A percentile compares a stretch with the other conserved stretches of the same genome.
These are phyloP conservation scores for Zasmidium angulare DNA, from an alignment of 2,329 filamentous ascomycete genomes.

Conservation along the genomic window DNA sequence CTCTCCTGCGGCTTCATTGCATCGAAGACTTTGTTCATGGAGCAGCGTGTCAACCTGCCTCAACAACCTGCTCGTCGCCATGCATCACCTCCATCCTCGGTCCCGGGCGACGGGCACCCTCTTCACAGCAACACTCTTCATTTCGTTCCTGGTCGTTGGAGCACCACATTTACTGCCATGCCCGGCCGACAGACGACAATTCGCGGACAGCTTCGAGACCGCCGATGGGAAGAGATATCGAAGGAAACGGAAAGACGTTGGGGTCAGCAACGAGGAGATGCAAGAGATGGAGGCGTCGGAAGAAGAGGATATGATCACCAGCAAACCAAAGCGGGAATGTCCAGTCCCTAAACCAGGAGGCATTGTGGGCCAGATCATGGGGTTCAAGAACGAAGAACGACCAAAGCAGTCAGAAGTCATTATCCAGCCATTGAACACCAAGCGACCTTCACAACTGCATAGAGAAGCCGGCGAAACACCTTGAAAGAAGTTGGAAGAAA, in stretches of 20 bases:
- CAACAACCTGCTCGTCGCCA: slow-evolving; percentile 6
- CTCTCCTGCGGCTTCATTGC: slow-evolving; percentile 1
- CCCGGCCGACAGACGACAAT: slow-evolving; percentile 72
- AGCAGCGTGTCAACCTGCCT: background rate
- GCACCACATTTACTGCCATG: slow-evolving; percentile 90
- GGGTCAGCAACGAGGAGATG: slow-evolving; percentile 11
- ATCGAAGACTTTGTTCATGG: background rate
- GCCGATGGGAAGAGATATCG: slow-evolving; percentile 43
- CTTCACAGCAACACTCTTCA: slow-evolving; percentile 87
- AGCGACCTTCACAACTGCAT: slow-evolving; percentile 2
- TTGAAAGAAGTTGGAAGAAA: slow-evolving; percentile 3
- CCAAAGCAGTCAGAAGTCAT: slow-evolving; percentile 28
- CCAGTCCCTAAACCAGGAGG: slow-evolving; percentile 89
- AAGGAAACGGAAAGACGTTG: slow-evolving; percentile 30
- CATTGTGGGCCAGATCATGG: slow-evolving; percentile 71
- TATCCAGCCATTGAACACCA: slow-evolving; percentile 25
- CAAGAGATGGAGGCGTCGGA: slow-evolving; percentile 7
- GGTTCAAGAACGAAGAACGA: slow-evolving; percentile 54
- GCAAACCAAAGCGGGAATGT: slow-evolving; percentile 65
- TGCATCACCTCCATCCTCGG: slow-evolving; percentile 75
- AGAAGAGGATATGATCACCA: background rate
- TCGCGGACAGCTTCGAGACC: slow-evolving; percentile 62
- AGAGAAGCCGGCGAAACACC: slow-evolving; percentile 3
- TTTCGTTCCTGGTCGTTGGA: slow-evolving; percentile 88
- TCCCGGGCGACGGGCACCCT: slow-evolving; percentile 91